These are phyloP conservation scores for Daldinia loculata DNA, from an alignment of 495 filamentous ascomycete genomes.

Conservation along the genomic window DNA sequence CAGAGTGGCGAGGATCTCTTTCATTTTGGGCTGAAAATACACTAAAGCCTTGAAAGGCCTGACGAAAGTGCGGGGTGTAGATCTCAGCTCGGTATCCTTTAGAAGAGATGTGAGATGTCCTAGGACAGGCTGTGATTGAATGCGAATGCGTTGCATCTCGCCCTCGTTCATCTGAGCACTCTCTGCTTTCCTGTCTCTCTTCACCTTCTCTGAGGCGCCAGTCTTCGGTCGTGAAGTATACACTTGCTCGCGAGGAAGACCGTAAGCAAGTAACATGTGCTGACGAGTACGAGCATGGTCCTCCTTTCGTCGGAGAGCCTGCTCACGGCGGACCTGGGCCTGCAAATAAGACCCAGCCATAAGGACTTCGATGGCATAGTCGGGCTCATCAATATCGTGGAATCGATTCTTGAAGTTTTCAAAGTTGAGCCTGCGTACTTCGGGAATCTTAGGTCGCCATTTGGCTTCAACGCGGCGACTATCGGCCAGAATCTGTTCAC, in stretches of 20 bases:
- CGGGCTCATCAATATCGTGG: slow-evolving; percentile 40
- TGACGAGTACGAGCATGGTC: slow-evolving; percentile 43
- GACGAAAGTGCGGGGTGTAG: slow-evolving; percentile 48
- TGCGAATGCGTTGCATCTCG: slow-evolving; percentile 50
- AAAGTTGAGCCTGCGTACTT: slow-evolving; percentile 49
- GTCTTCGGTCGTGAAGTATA: slow-evolving; percentile 14
- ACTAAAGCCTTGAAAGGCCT: slow-evolving; percentile 53
- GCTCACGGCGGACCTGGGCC: slow-evolving; percentile 47
- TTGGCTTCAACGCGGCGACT: slow-evolving; percentile 43
- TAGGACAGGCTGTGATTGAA: slow-evolving; percentile 51
- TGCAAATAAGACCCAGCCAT: slow-evolving; percentile 43
- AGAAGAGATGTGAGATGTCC: slow-evolving; percentile 42
- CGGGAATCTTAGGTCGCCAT: slow-evolving; percentile 48
- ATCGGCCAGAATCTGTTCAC: slow-evolving; percentile 42
- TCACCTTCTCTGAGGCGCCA: slow-evolving; percentile 26
- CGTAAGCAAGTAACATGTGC: slow-evolving; percentile 34
- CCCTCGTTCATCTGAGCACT: slow-evolving; percentile 34
- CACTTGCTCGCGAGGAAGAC: slow-evolving; percentile 23
- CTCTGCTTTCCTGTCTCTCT: slow-evolving; percentile 38
- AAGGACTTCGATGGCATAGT: slow-evolving; percentile 49
- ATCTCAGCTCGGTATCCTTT: slow-evolving; percentile 35
- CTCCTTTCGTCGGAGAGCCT: slow-evolving; percentile 41
- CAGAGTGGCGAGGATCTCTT: slow-evolving; percentile 45
- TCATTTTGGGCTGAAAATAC: slow-evolving; percentile 52
- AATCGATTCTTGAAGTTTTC: slow-evolving; percentile 53